Base-by-base conservation (phyloP, 805 yeast genomes). In the Sungouiella blattae region DNA sequence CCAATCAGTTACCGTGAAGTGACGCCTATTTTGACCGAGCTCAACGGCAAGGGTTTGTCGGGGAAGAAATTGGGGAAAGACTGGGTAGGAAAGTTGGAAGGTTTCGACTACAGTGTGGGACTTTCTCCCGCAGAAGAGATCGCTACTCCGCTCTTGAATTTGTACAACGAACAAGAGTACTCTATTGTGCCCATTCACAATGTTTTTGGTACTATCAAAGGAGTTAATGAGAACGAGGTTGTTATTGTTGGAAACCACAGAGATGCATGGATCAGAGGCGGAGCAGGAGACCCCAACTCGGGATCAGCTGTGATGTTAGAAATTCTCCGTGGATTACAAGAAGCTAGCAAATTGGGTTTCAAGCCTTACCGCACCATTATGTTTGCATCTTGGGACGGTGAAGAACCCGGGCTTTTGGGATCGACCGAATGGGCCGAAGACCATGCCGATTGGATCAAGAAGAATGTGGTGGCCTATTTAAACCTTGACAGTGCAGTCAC, bases 341-440 rank as follows among this genome's bases (percentile, higher is more conserved):
- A 5, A 2, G 35, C 36, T 11, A 14, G 18, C 2, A 20, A 8
- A 6, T 11, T 18, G 21, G 41, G 41, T 2, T 37, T 29, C 35
- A 30, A 30, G 18, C 41, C 41, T 6, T 37, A 33, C 32, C 32
- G 41, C 20, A 37, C 41, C 7, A 30, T 37, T 7, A 13, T 37
- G 26, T 37, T 30, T 15, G 41, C 33, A 3, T 37, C 41, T 6
- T 37, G 41, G 41, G 41, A 37, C 14, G 41, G 41, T 9, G 41
- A 37, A 18, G 41, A 37, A 12, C 36, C 33, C 1, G 41, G 41
- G 2, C 16, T 37, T 12, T 28, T 37, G 13, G 41, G 41, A 1
- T 27, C 30, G 24, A 37, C 41, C 4, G 41, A 37, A 27, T 37
- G 41, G 41, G 41, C 35, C 16, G 41, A 37, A n/a, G 41, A 37